Percentiles rank a stretch among this genome's conserved stretches.
phyloP scores from a whole-genome alignment of 2,329 filamentous ascomycete genomes.

The Orbilia quercus region DNA sequence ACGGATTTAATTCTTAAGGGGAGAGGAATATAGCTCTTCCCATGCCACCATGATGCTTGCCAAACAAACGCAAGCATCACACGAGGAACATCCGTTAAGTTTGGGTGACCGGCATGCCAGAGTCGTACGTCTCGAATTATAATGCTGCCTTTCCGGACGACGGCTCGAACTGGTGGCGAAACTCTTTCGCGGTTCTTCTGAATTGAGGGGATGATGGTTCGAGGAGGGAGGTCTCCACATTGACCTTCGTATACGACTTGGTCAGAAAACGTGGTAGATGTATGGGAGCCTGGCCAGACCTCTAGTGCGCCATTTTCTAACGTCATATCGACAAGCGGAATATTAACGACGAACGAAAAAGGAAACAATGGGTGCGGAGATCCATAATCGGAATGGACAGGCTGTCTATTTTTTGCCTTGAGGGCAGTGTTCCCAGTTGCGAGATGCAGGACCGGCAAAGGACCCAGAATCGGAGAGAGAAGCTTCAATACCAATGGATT shows the following conservation, averaged over 20 bases:
- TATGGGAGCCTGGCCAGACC: conserved; percentile 65
- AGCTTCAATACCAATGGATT: conserved; percentile 62
- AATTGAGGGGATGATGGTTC: conserved; percentile 65
- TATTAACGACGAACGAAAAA: conserved; percentile 65
- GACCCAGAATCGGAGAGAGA: conserved; percentile 62
- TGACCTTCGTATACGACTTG: conserved; percentile 37
- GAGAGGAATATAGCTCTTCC: conserved; percentile 14
- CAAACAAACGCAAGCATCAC: conserved; percentile 68
- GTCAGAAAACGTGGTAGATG: conserved; percentile 18
- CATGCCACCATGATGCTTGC: conserved; percentile 27
- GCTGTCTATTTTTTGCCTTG: conserved; percentile 61
- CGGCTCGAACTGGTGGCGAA: conserved; percentile 67
- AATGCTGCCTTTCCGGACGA: conserved; percentile 69
- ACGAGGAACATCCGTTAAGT: conserved; percentile 66
- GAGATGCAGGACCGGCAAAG: conserved; percentile 61
- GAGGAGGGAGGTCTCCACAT: conserved; percentile 67
- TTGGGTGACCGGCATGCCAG: conserved; percentile 75
- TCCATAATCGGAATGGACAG: conserved; percentile 62
- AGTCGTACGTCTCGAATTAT: conserved; percentile 71
- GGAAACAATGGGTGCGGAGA: conserved; percentile 66
- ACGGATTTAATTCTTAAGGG: not conserved
- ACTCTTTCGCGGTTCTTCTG: conserved; percentile 63
- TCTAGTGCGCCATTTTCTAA: conserved; percentile 65
- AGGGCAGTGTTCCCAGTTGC: conserved; percentile 63
- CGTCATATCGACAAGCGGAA: conserved; percentile 64